Conservation (phyloP, 192 early-diverging fungal genomes). For the Backusella tarrabulga region DNA sequence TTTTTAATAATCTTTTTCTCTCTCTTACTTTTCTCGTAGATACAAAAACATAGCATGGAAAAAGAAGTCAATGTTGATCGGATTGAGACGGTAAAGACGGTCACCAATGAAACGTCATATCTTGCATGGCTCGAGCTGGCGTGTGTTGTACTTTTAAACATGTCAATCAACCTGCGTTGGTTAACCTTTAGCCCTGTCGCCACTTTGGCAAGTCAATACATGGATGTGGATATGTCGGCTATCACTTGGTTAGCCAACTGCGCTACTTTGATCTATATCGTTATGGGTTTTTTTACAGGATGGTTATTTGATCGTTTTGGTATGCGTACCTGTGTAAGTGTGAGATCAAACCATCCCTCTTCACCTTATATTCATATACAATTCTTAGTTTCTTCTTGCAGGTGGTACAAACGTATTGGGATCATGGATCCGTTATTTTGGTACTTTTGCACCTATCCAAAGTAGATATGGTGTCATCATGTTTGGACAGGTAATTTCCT, state of each 20-base stretch:
- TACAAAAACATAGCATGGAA: background rate
- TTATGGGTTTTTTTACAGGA: slow-evolving; percentile 14
- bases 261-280: slow-evolving; percentile 14
- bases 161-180: slow-evolving; percentile 16
- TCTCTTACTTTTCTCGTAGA: background rate
- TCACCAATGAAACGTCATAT: background rate
- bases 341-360: background rate
- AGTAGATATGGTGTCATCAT: slow-evolving; percentile 5
- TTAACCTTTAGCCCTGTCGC: slow-evolving; percentile 25
- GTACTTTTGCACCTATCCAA: slow-evolving; percentile 10
- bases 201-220: slow-evolving; percentile 12
- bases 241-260: slow-evolving; percentile 28
- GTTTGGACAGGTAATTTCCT: slow-evolving; percentile 4
- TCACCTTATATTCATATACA: background rate
- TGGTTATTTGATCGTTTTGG: slow-evolving; percentile 28
- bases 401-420: slow-evolving; percentile 3
- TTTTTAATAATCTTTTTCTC: background rate
- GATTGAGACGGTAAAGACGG: background rate
- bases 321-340: slow-evolving; percentile 16
- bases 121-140: slow-evolving; percentile 9
- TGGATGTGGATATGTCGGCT: slow-evolving; percentile 7
- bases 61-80: background rate
- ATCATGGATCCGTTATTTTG: slow-evolving; percentile 13
- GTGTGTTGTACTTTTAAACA: slow-evolving; percentile 5
- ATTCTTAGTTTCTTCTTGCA: slow-evolving; percentile 6